These are phyloP conservation scores for Venturia effusa DNA, from an alignment of 2,329 filamentous ascomycete species.

Conservation along the genomic window DNA sequence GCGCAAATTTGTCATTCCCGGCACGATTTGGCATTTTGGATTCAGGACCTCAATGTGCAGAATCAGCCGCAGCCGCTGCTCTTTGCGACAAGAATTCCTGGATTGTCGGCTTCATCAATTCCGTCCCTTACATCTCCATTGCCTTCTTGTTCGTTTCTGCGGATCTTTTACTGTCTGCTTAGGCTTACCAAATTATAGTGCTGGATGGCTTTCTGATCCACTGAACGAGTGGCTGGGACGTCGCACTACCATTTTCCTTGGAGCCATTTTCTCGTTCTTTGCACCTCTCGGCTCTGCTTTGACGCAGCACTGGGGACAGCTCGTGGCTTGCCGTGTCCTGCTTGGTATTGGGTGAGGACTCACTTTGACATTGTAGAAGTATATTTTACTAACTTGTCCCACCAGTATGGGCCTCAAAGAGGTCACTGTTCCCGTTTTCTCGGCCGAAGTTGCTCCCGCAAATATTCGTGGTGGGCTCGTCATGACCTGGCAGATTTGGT, in stretches of 20 bases:
- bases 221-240: constrained; percentile 21
- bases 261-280: constrained; percentile 20
- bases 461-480: constrained; percentile 32
- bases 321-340: constrained; percentile 27
- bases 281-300: constrained; percentile 25
- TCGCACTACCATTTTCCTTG: constrained; percentile 21
- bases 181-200: constrained; percentile 3
- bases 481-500: constrained; percentile 32
- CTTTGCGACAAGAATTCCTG: constrained; percentile 19
- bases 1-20: constrained; percentile 49
- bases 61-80: background rate
- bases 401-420: constrained; percentile 36
- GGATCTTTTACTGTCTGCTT: background rate
- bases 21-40: constrained; percentile 40
- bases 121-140: constrained; percentile 15
- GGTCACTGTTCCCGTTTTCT: constrained; percentile 33
- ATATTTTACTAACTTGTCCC: background rate
- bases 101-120: constrained; percentile 20
- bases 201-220: constrained; percentile 21
- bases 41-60: constrained; percentile 10
- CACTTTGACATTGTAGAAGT: constrained; percentile 8
- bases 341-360: constrained; percentile 22
- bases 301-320: constrained; percentile 28
- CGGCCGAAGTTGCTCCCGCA: constrained; percentile 28
- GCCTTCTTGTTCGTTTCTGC: constrained; percentile 11